A percentile compares a stretch with the other conserved stretches of the same genome.
phyloP scores from a whole-genome alignment of 208 protist species.

The Crithidia acanthocephali region DNA sequence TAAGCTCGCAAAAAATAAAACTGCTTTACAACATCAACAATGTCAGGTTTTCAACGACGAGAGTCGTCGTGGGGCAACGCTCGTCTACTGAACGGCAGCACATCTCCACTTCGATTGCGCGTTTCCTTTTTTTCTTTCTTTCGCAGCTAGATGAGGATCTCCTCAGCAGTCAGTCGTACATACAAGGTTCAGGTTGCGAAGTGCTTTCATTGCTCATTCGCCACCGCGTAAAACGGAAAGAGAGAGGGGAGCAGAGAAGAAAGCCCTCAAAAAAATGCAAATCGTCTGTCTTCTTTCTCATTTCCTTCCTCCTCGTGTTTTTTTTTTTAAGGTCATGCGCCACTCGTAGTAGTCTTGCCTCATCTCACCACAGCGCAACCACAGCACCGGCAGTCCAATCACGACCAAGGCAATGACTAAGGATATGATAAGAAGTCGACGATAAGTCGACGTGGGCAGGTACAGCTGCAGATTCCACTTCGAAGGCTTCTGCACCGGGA shows the following conservation, averaged over 20 bases:
- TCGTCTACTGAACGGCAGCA: too few relatives aligned
- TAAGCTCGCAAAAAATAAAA: too few relatives aligned
- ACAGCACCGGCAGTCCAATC: slow-evolving; percentile 61
- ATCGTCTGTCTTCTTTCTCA: not conserved
- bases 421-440: slow-evolving; percentile 43
- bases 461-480: slow-evolving; percentile 69
- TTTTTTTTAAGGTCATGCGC: slow-evolving; percentile 43
- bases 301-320: not conserved
- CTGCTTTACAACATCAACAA: too few relatives aligned
- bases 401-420: slow-evolving; percentile 38
- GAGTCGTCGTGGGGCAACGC: too few relatives aligned
- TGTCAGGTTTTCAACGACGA: too few relatives aligned
- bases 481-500: slow-evolving; percentile 30
- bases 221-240: not conserved
- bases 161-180: not conserved
- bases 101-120: too few relatives aligned
- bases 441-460: slow-evolving; percentile 55
- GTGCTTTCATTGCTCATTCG: too few relatives aligned
- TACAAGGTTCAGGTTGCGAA: too few relatives aligned
- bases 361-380: slow-evolving; percentile 62
- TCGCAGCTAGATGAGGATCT: too few relatives aligned
- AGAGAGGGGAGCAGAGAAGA: not conserved
- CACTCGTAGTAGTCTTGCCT: slow-evolving; percentile 56
- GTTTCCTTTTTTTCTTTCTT: too few relatives aligned
- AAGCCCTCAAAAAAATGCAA: too few relatives aligned